Percentiles rank a stretch among this genome's conserved stretches.
Conservation (phyloP, 202 grass and related monocot species). For the Panicum virgatum region DNA sequence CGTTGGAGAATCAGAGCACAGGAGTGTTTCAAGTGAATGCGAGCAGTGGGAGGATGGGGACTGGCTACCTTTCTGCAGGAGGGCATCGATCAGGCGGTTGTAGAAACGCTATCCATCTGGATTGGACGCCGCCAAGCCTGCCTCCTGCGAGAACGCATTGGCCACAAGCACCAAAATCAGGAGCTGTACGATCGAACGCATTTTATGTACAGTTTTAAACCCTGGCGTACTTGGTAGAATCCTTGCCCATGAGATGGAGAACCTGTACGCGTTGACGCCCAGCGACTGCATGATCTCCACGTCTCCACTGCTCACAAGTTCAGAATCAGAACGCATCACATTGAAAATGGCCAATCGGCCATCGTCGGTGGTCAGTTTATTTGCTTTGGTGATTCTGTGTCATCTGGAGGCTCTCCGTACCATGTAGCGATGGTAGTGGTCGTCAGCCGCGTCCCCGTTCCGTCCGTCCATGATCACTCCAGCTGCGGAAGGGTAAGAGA, state of each 20-base stretch:
- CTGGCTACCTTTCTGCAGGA: conserved; percentile 60
- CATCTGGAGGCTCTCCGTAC: not conserved
- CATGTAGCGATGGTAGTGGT: conserved; percentile 78
- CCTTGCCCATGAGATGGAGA: conserved; percentile 71
- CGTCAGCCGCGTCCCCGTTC: conserved; percentile 61
- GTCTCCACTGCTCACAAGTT: conserved; percentile 46
- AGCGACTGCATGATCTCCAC: conserved; percentile 50
- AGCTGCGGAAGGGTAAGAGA: conserved; percentile 8
- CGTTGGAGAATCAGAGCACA: not conserved
- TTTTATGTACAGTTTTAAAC: not conserved
- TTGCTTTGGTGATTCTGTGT: not conserved
- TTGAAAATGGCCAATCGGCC: not conserved
- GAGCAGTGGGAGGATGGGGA: no score
- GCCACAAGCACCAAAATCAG: not conserved
- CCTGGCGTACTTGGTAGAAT: conserved; percentile 49
- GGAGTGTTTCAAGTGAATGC: not conserved
- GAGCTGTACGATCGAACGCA: not conserved
- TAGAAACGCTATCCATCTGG: conserved; percentile 57
- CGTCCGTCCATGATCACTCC: conserved; percentile 46
- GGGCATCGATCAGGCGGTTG: conserved; percentile 43
- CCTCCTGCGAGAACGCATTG: conserved; percentile 30
- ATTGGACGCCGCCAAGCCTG: conserved; percentile 46
- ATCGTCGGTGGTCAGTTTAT: not conserved
- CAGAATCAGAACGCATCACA: not conserved
- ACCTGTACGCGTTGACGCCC: conserved; percentile 62